Percentiles rank a stretch among this genome's conserved stretches.
These are phyloP conservation scores for Aureobasidium zeae DNA, from an alignment of 2,329 filamentous ascomycete species.

Conservation along the genomic window DNA sequence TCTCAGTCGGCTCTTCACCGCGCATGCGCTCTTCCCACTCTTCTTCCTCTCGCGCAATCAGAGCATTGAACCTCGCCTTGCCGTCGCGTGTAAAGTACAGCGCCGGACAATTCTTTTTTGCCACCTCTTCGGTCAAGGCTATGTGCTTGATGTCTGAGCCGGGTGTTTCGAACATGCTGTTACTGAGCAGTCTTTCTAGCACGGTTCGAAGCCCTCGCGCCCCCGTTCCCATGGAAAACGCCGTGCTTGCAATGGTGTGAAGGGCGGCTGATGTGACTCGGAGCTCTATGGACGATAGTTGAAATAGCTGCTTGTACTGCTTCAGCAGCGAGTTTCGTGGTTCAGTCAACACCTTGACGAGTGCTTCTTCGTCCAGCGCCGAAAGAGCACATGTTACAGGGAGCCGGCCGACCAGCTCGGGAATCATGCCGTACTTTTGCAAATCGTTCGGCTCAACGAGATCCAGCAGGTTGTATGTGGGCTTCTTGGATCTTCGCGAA, in stretches of 20 bases:
- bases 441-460: slow-evolving; percentile 69
- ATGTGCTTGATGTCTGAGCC: slow-evolving; percentile 38
- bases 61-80: slow-evolving; percentile 30
- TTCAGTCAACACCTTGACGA: slow-evolving; percentile 84
- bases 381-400: slow-evolving; percentile 82
- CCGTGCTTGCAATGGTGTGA: slow-evolving; percentile 68
- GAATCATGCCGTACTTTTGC: slow-evolving; percentile 61
- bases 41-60: slow-evolving; percentile 37
- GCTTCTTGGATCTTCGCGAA: slow-evolving; percentile 64
- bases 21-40: slow-evolving; percentile 35
- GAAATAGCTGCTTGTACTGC: slow-evolving; percentile 84
- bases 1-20: slow-evolving; percentile 22
- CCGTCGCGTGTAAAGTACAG: slow-evolving; percentile 37
- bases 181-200: slow-evolving; percentile 38
- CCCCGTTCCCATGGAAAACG: slow-evolving; percentile 62
- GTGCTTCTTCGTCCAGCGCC: slow-evolving; percentile 56
- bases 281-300: slow-evolving; percentile 65
- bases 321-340: slow-evolving; percentile 79
- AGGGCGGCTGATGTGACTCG: slow-evolving; percentile 75
- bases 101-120: slow-evolving; percentile 33
- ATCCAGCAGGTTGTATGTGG: slow-evolving; percentile 61
- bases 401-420: slow-evolving; percentile 89
- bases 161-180: slow-evolving; percentile 41
- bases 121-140: slow-evolving; percentile 38
- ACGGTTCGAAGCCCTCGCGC: slow-evolving; percentile 41